These are phyloP conservation scores for Sordaria brevicollis DNA, from an alignment of 495 filamentous ascomycete species.

Conservation along the genomic window DNA sequence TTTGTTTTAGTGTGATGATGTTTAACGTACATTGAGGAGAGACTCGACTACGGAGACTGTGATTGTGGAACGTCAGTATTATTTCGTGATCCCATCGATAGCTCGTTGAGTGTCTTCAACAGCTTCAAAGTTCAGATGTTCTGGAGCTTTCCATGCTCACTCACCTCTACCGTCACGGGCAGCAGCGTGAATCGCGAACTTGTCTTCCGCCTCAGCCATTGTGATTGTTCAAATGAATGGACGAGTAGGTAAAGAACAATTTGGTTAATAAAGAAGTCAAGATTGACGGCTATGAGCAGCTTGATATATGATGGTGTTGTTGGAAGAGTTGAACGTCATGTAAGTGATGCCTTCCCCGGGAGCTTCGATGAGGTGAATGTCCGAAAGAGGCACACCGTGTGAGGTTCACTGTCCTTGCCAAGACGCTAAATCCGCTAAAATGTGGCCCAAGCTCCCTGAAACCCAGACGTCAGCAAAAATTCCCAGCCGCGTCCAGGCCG, in stretches of 20 bases:
- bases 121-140: neutral
- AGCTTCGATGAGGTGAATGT: neutral
- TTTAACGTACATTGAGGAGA: slow-evolving; percentile 51
- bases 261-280: neutral
- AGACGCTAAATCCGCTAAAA: neutral
- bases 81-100: neutral
- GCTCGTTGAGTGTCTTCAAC: neutral
- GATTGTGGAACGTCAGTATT: slow-evolving; percentile 1
- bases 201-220: slow-evolving; percentile 26
- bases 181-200: slow-evolving; percentile 82
- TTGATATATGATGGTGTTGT: neutral
- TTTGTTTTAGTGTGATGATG: neutral
- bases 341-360: slow-evolving; percentile 21
- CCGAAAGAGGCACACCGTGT: neutral
- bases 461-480: neutral
- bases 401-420: neutral
- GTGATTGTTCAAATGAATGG: neutral
- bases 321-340: slow-evolving; percentile 12
- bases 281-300: neutral
- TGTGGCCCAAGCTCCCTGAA: neutral
- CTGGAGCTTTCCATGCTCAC: slow-evolving; percentile 10
- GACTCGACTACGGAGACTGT: slow-evolving; percentile 62
- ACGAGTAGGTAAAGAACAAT: neutral
- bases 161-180: slow-evolving; percentile 78
- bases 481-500: neutral